Evolutionary conservation across 352 stramenopile species (phyloP).

Genomic region (Chrysophaeum taylorii): DNA sequence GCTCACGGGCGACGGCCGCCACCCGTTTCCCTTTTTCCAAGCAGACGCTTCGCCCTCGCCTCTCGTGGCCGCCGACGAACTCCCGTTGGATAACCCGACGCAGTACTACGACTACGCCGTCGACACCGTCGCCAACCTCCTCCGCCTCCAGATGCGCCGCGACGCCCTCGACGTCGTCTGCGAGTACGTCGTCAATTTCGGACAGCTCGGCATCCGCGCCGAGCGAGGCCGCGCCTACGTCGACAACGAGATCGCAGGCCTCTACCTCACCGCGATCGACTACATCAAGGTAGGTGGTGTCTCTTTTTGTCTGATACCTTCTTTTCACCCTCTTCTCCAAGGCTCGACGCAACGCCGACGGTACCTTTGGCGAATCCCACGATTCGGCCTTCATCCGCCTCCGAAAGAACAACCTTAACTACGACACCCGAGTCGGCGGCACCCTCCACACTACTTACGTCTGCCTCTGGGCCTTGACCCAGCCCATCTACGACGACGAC

Average conservation of each 20-base stretch:
- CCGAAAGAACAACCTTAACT: neutral
- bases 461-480: neutral
- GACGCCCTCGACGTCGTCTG: neutral
- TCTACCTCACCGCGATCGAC: neutral
- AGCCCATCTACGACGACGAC: neutral
- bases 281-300: too few relatives aligned
- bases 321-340: too few relatives aligned
- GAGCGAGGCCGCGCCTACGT: neutral
- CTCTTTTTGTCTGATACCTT: too few relatives aligned
- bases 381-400: neutral
- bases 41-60: too few relatives aligned
- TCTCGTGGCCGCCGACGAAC: neutral
- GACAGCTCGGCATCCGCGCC: neutral
- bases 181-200: neutral
- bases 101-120: neutral
- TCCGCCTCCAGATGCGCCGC: neutral
- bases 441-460: conserved; percentile 6
- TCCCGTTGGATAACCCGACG: neutral
- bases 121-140: neutral
- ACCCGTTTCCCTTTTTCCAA: neutral
- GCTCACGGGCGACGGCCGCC: neutral
- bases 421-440: neutral
- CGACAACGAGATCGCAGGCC: neutral
- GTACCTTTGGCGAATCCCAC: neutral
- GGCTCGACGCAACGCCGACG: conserved; percentile 3